Conservation (phyloP, 2,329 filamentous ascomycete genomes). For the Aspergillus neotritici region DNA sequence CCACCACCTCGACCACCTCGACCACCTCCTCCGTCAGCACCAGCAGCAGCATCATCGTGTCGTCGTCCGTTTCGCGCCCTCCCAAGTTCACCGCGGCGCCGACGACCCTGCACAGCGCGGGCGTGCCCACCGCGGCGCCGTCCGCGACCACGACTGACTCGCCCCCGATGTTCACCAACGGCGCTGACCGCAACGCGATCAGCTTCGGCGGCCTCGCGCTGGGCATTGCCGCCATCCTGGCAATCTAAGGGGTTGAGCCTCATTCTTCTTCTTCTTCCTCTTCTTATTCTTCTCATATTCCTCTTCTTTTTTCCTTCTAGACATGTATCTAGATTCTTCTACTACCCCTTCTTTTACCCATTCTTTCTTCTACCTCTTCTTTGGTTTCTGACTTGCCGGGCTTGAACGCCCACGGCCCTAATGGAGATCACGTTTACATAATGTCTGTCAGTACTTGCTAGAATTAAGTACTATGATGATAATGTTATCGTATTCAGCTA, state of each 20-base stretch:
- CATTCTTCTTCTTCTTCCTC: neutral
- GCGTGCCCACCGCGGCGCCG: conserved; percentile 9
- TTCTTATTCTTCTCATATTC: neutral
- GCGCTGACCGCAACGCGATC: conserved; percentile 30
- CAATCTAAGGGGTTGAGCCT: conserved; percentile 25
- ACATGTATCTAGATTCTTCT: too few species aligned
- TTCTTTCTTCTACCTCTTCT: too few species aligned
- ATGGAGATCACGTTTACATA: too few species aligned
- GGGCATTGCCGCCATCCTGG: conserved; percentile 31
- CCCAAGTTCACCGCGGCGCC: conserved; percentile 11
- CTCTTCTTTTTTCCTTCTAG: neutral
- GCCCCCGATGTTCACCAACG: conserved; percentile 24
- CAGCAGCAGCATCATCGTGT: conserved; percentile 11
- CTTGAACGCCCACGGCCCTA: too few species aligned
- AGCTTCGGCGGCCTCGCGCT: conserved; percentile 32
- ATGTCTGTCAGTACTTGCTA: too few species aligned
- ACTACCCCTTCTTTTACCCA: too few species aligned
- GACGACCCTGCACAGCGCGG: conserved; percentile 9
- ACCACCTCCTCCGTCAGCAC: conserved; percentile 6
- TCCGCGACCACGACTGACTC: conserved; percentile 10
- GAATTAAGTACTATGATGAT: too few species aligned
- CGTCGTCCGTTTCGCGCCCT: neutral
- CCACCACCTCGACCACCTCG: conserved; percentile 12
- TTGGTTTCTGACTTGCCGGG: too few species aligned
- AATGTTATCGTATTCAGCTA: too few species aligned